Conservation (phyloP, 106 monocot species). For the Dioscorea dumetorum region DNA sequence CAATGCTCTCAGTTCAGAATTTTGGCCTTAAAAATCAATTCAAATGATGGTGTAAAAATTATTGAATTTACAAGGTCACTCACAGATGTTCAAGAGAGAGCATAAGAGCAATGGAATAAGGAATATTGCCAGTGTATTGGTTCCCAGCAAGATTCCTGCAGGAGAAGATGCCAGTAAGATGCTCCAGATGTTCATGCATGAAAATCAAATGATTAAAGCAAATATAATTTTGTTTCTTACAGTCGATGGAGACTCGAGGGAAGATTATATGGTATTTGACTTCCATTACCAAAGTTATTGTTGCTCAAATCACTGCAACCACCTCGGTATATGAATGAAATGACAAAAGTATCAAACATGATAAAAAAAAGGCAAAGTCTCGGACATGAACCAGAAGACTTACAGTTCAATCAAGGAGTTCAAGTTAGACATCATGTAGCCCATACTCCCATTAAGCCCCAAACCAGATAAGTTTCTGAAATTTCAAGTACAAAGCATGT, state of each 20-base stretch:
- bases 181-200: background rate
- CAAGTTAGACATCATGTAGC: conserved; percentile 42
- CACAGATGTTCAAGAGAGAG: conserved; percentile 48
- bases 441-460: conserved; percentile 47
- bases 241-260: conserved; percentile 48
- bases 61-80: conserved; percentile 2
- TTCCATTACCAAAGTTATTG: conserved; percentile 45
- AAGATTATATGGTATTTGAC: conserved; percentile 53
- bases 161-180: conserved; percentile 4
- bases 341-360: background rate
- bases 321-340: conserved; percentile 5
- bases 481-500: background rate
- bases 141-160: conserved; percentile 66
- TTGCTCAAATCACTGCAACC: conserved; percentile 50
- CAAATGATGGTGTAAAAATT: too few species aligned
- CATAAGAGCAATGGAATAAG: conserved; percentile 58
- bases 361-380: background rate
- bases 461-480: conserved; percentile 43
- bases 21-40: background rate
- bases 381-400: conserved; percentile 6
- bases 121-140: conserved; percentile 36
- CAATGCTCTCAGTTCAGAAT: background rate
- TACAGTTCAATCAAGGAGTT: conserved; percentile 47
- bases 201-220: background rate
- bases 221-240: conserved; percentile 17